A percentile compares a stretch with the other conserved stretches of the same genome.
These are phyloP conservation scores for Hordeum pubiflorum DNA, from an alignment of 202 grass and related monocot genomes.

Conservation along the genomic window DNA sequence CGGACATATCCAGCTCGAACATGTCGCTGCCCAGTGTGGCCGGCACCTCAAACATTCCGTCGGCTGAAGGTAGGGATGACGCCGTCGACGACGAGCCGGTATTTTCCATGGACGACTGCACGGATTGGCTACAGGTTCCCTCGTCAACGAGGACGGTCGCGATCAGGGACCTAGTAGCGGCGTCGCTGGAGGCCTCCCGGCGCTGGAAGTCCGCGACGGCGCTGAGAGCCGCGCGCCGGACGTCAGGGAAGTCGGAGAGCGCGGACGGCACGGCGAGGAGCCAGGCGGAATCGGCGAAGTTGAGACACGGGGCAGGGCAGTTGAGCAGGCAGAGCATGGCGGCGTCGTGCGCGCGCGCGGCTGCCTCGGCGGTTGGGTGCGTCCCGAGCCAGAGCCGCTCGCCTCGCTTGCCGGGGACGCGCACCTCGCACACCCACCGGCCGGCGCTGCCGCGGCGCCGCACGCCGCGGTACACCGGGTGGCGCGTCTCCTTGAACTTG, in stretches of 20 bases:
- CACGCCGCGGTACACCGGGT: conserved; percentile 66
- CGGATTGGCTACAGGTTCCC: neutral
- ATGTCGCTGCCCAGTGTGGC: neutral
- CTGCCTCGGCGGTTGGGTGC: conserved; percentile 46
- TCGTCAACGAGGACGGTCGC: neutral
- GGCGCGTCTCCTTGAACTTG: conserved; percentile 73
- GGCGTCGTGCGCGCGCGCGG: conserved; percentile 51
- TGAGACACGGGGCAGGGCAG: conserved; percentile 35
- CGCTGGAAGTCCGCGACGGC: conserved; percentile 39
- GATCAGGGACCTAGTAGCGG: neutral
- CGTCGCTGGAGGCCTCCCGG: neutral
- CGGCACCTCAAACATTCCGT: neutral
- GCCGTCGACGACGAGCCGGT: neutral
- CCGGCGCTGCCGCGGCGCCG: conserved; percentile 35
- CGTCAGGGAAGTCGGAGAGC: conserved; percentile 3
- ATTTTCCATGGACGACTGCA: neutral
- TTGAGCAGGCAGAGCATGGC: conserved; percentile 37
- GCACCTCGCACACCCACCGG: conserved; percentile 78
- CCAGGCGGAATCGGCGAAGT: conserved; percentile 54
- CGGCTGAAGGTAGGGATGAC: neutral
- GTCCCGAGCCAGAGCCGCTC: conserved; percentile 73
- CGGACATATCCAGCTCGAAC: conserved; percentile 30
- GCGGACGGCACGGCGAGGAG: neutral
- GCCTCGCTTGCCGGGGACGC: conserved; percentile 40
- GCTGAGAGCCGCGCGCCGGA: conserved; percentile 35